A percentile compares a stretch with the other conserved stretches of the same genome.
These are phyloP conservation scores for Saccharomycopsis synnaedendra DNA, from an alignment of 805 yeast genomes.

Conservation along the genomic window DNA sequence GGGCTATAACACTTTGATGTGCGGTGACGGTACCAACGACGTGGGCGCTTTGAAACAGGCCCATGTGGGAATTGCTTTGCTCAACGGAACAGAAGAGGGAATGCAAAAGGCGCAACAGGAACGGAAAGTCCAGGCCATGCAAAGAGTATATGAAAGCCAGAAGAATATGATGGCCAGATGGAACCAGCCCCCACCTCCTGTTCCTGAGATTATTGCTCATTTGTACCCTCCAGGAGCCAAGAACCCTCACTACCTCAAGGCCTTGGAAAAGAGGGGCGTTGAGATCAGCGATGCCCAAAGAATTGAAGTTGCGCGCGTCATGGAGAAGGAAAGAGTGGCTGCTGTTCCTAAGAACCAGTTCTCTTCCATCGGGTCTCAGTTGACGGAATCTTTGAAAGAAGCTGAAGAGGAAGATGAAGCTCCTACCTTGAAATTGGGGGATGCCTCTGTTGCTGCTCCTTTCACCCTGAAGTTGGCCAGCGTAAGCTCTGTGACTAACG, in stretches of 20 bases:
- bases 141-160: conserved; percentile 74
- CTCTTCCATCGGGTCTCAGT: conserved; percentile 47
- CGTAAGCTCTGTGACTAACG: conserved; percentile 85
- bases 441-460: conserved; percentile 98
- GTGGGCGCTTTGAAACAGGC: conserved; percentile 99
- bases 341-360: conserved; percentile 20
- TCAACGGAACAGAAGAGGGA: conserved; percentile 94
- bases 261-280: conserved; percentile 78
- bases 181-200: conserved; percentile 76
- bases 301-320: conserved; percentile 45
- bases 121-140: conserved; percentile 51
- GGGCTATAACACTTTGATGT: conserved; percentile 93
- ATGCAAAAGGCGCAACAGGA: conserved; percentile 81
- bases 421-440: conserved; percentile 90
- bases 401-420: conserved; percentile 69
- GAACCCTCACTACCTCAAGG: conserved; percentile 80
- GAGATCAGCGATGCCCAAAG: conserved; percentile 57
- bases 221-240: conserved; percentile 90
- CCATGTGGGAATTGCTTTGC: conserved; percentile 93
- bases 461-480: conserved; percentile 90
- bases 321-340: conserved; percentile 23
- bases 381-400: conserved; percentile 44
- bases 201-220: conserved; percentile 83
- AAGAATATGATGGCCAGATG: conserved; percentile 67
- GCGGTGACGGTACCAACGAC: conserved; percentile 99